Conservation (phyloP, 495 filamentous ascomycete genomes). For the Pseudomonodictys pantanalensis region DNA sequence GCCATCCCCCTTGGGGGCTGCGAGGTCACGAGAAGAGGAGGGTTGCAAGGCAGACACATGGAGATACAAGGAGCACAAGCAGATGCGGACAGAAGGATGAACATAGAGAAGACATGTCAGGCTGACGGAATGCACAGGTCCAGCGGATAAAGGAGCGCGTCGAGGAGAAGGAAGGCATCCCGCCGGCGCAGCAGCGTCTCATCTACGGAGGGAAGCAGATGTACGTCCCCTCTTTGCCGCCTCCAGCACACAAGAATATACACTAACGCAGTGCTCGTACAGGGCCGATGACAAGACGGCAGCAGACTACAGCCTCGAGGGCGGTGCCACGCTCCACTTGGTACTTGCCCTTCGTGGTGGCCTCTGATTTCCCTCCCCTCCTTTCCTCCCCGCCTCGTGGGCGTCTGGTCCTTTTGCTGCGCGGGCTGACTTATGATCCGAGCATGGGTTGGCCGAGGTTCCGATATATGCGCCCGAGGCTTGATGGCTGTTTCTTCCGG, state of each 20-base stretch:
- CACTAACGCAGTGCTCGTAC: background rate
- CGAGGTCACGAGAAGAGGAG: background rate
- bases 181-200: slow-evolving; percentile 91
- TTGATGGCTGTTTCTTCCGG: background rate
- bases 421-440: background rate
- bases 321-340: slow-evolving; percentile 89
- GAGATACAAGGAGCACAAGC: background rate
- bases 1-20: background rate
- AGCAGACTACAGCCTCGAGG: slow-evolving; percentile 81
- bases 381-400: background rate
- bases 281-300: slow-evolving; percentile 93
- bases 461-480: background rate
- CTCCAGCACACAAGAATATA: background rate
- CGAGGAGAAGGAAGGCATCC: slow-evolving; percentile 98
- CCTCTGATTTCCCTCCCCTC: slow-evolving; percentile 5
- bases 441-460: background rate
- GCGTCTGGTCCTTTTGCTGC: background rate
- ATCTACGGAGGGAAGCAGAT: slow-evolving; percentile 98
- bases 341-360: slow-evolving; percentile 91
- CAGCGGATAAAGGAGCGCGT: slow-evolving; percentile 96
- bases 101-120: background rate
- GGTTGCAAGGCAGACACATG: background rate
- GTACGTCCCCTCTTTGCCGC: slow-evolving; percentile 50
- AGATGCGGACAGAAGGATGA: background rate
- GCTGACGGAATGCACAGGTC: slow-evolving; percentile 54